A percentile compares a stretch with the other conserved stretches of the same genome.
Conservation (phyloP, 768 basidiomycete species). For the Suillus discolor region DNA sequence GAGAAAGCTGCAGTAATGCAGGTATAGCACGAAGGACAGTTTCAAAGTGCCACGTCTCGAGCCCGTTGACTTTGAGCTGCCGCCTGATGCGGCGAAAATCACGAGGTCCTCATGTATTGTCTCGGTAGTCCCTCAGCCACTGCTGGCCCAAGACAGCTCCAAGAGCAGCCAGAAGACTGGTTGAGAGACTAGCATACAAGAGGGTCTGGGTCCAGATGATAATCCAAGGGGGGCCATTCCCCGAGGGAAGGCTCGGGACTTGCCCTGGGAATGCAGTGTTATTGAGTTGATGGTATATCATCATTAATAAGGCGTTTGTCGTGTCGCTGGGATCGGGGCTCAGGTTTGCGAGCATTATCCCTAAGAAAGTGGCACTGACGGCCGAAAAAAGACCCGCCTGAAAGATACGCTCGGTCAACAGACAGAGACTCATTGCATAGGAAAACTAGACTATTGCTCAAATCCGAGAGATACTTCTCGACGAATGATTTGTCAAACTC, state of each 20-base stretch:
- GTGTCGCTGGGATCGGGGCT: slow-evolving; percentile 11
- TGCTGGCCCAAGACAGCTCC: slow-evolving; percentile 18
- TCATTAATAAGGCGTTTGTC: slow-evolving; percentile 15
- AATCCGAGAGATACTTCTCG: neutral
- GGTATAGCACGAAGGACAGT: slow-evolving; percentile 9
- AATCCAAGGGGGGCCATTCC: slow-evolving; percentile 11
- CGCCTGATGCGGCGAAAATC: neutral
- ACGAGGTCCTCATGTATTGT: neutral
- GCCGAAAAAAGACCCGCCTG: slow-evolving; percentile 21
- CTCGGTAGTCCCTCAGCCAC: slow-evolving; percentile 3
- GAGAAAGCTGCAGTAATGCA: slow-evolving; percentile 14
- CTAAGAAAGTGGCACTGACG: slow-evolving; percentile 15
- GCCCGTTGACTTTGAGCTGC: neutral
- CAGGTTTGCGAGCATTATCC: slow-evolving; percentile 11
- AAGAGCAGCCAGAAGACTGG: slow-evolving; percentile 16
- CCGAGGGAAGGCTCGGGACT: slow-evolving; percentile 8
- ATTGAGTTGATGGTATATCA: slow-evolving; percentile 11
- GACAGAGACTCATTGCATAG: neutral
- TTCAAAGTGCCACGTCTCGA: slow-evolving; percentile 10
- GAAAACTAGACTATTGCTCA: neutral
- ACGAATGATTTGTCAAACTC: neutral
- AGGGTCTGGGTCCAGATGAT: slow-evolving; percentile 13
- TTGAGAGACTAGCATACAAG: slow-evolving; percentile 15
- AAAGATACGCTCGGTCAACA: neutral
- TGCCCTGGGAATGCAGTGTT: slow-evolving; percentile 5